phyloP scores from a whole-genome alignment of 257 asterid species.

The Solanum sparsipilum region DNA sequence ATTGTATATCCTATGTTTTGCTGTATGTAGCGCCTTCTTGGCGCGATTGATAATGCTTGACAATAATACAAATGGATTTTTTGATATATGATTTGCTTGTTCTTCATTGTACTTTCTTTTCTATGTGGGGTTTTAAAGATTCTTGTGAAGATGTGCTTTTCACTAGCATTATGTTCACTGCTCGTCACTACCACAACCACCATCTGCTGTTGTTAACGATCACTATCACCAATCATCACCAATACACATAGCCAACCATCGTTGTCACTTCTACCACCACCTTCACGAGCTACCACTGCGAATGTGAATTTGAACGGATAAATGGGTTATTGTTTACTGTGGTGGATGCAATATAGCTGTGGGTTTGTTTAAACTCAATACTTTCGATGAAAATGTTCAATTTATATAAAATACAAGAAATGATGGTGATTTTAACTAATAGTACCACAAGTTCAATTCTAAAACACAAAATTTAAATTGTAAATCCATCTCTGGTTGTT shows the following conservation, averaged over 20 bases:
- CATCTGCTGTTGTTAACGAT: background rate
- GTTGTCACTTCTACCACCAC: background rate
- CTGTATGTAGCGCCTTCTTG: background rate
- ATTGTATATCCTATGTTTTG: background rate
- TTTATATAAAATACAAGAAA: background rate
- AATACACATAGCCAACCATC: fast-evolving
- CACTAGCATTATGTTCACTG: background rate
- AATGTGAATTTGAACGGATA: too few species aligned
- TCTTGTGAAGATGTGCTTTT: background rate
- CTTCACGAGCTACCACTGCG: background rate
- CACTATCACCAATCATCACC: background rate
- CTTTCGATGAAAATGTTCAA: background rate
- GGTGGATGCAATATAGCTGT: too few species aligned
- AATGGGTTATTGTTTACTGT: too few species aligned
- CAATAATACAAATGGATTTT: background rate
- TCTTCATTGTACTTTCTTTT: background rate
- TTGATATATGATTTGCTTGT: background rate
- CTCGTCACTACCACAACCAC: background rate
- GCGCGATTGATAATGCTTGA: background rate
- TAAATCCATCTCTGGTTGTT: background rate
- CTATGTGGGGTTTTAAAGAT: background rate
- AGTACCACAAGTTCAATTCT: background rate
- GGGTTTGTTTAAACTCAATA: background rate
- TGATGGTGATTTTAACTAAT: background rate
- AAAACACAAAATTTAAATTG: background rate